Conservation (phyloP, 2,329 filamentous ascomycete species). For the Exophiala phaeomuriformis region DNA sequence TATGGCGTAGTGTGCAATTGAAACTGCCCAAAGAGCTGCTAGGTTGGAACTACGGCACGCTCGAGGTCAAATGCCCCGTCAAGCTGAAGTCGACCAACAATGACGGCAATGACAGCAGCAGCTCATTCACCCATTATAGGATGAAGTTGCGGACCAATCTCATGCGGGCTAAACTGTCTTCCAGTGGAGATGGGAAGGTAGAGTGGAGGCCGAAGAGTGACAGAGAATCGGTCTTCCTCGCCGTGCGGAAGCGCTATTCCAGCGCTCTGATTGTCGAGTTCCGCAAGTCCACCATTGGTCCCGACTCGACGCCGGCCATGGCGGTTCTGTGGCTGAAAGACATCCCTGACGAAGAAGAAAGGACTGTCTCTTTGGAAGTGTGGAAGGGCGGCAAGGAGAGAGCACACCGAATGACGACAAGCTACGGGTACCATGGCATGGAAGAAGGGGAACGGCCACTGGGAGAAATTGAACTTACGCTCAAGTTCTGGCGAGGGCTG, state of each 20-base stretch:
- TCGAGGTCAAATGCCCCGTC: constrained; percentile 54
- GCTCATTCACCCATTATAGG: constrained; percentile 45
- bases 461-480: constrained; percentile 50
- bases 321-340: constrained; percentile 42
- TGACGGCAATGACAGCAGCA: constrained; percentile 45
- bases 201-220: constrained; percentile 25
- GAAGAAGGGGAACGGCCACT: constrained; percentile 51
- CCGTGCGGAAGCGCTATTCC: constrained; percentile 30
- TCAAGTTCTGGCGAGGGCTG: constrained; percentile 57
- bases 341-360: constrained; percentile 60
- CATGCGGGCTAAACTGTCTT: constrained; percentile 57
- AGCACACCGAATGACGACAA: constrained; percentile 35
- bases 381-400: constrained; percentile 54
- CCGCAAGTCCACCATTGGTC: constrained; percentile 26
- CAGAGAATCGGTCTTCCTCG: constrained; percentile 26
- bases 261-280: constrained; percentile 29
- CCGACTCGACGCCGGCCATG: constrained; percentile 29
- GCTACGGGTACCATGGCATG: constrained; percentile 39
- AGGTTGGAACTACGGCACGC: constrained; percentile 66
- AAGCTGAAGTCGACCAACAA: constrained; percentile 41
- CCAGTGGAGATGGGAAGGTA: constrained; percentile 59
- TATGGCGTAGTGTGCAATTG: constrained; percentile 63
- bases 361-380: constrained; percentile 52
- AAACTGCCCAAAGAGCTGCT: constrained; percentile 52
- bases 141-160: constrained; percentile 56